These are phyloP conservation scores for Umbelopsis sp. DNA, from an alignment of 192 early-diverging fungal genomes.

Conservation along the genomic window DNA sequence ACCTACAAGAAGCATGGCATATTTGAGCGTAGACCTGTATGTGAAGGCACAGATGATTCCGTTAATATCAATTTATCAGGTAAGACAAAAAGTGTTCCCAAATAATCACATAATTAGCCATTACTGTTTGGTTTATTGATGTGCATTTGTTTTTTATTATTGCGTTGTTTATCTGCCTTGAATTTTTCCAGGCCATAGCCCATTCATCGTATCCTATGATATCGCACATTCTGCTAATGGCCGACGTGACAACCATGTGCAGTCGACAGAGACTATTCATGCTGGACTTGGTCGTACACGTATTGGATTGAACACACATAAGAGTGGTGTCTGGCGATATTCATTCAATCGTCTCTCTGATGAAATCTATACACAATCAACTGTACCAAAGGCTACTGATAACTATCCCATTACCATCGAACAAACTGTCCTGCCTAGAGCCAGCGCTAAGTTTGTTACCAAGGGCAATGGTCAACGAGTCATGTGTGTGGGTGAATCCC, in stretches of 20 bases:
- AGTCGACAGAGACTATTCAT: constrained; percentile 23
- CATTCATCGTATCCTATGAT: constrained; percentile 33
- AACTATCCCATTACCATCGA: constrained; percentile 27
- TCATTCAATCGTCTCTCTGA: constrained; percentile 41
- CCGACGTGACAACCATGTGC: not conserved
- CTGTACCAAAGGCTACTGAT: not conserved
- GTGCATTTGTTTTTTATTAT: too few species aligned
- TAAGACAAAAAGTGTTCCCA: not conserved
- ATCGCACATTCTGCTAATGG: not conserved
- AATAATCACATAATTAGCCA: not conserved
- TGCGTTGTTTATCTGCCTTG: not conserved
- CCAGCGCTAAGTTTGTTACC: constrained; percentile 31
- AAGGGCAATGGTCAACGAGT: not conserved
- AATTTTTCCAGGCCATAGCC: constrained; percentile 23
- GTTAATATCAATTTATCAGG: constrained; percentile 37
- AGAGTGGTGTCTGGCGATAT: constrained; percentile 36
- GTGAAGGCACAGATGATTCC: constrained; percentile 37
- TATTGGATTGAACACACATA: constrained; percentile 34
- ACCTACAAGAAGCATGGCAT: constrained; percentile 1
- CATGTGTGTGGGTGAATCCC: constrained; percentile 40
- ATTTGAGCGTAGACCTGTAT: constrained; percentile 37
- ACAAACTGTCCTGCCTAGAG: constrained; percentile 36
- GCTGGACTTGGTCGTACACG: constrained; percentile 30
- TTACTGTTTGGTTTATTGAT: too few species aligned
- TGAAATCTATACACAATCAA: constrained; percentile 35